phyloP scores from a whole-genome alignment of 179 eudicot genomes.

The Drosera spatulata region DNA sequence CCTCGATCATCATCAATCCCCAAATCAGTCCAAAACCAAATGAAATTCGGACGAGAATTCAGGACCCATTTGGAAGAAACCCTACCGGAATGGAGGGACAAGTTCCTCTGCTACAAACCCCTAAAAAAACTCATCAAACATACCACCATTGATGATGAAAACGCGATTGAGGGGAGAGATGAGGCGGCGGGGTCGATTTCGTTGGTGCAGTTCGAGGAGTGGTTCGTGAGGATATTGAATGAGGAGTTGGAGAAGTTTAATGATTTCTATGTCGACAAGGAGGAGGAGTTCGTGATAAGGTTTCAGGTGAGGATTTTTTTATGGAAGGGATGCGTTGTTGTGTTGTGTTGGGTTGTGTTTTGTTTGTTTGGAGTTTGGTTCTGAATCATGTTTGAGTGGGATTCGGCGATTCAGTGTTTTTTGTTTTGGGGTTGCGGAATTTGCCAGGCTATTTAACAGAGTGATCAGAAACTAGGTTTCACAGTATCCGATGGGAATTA shows the following conservation, averaged over 20 bases:
- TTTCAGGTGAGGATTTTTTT: constrained; percentile 29
- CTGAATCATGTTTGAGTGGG: too few species aligned
- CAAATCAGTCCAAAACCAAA: constrained; percentile 1
- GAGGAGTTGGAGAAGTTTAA: constrained; percentile 85
- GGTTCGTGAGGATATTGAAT: constrained; percentile 65
- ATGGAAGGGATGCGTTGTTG: too few species aligned
- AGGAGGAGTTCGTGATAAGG: constrained; percentile 78
- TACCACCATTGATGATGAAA: constrained; percentile 2
- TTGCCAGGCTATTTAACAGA: too few species aligned
- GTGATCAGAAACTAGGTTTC: too few species aligned
- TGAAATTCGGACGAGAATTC: constrained; percentile 92
- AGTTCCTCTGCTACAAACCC: constrained; percentile 71
- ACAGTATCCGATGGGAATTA: too few species aligned
- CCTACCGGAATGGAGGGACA: constrained; percentile 89
- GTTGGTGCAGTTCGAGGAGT: constrained; percentile 44
- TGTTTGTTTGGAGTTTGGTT: too few species aligned
- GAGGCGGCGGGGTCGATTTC: constrained; percentile 13
- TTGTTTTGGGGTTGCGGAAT: too few species aligned
- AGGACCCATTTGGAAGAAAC: constrained; percentile 67
- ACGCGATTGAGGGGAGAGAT: neutral
- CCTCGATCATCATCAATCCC: too few species aligned
- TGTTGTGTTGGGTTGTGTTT: too few species aligned
- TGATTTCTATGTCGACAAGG: constrained; percentile 91
- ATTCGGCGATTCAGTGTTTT: too few species aligned
- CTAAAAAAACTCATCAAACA: constrained; percentile 74